Base-by-base conservation (phyloP, 1,139 yeast genomes). In the Spathaspora sp. region DNA sequence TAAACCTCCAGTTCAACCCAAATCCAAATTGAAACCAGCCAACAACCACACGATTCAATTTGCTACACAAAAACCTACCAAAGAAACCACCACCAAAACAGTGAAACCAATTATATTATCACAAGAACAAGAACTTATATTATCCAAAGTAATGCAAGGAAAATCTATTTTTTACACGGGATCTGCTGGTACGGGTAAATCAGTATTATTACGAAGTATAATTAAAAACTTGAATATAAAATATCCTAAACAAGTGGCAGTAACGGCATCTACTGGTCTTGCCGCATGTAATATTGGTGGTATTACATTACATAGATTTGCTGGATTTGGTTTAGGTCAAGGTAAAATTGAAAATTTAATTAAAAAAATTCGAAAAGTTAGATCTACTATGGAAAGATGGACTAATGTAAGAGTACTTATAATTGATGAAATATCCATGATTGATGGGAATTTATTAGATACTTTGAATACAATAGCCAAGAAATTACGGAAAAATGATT, bases 101-200 rank as follows among this genome's bases (percentile, higher is more conserved):
- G 77, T 72, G 5, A 64, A 61, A 43, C 74, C 78, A 1, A 63
- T 72, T 15, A 54, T 70, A 10, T 59, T 74, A 8, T 72, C 79
- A 0, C 51, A 61, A 11, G 78, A 75, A 51, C 80, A 75, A 53
- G 72, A 72, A 49, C 59, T 63, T 46, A 70, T 74, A 20, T 58
- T 73, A 9, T 59, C 65, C 23, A 60, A 70, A 45, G 78, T 69
- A 0, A 44, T 63, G 23, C 51, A 49, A n/a, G 76, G 89, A 0
- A 67, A 72, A 17, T 86, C 84, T 38, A 64, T 89, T 1, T 90
- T 90, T 60, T 90, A 87, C 58, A 90, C 97, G 0, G 98, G 98
- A 37, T 88, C 97, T 37, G 98, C 98, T 0, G 98, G 97, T 58
- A 90, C 97, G 1, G 98, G 98, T 58, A 90, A 90, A 61, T 89